Percentiles rank a stretch among this genome's conserved stretches.
These are phyloP conservation scores for Chalara sp. DNA, from an alignment of 2,329 filamentous ascomycete species.

Conservation along the genomic window DNA sequence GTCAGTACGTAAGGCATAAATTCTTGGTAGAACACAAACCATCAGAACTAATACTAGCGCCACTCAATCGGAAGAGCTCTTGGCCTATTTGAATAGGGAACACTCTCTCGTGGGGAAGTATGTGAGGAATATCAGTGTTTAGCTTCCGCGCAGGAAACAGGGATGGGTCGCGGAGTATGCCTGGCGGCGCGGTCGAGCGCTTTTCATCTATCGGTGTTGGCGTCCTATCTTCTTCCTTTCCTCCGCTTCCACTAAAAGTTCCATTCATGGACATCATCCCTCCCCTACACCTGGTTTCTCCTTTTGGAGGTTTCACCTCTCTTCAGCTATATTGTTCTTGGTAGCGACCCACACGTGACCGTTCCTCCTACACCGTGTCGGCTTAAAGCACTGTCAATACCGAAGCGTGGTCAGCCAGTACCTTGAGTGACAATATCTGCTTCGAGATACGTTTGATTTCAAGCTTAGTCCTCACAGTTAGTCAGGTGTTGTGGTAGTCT, in stretches of 20 bases:
- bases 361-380: too few relatives aligned
- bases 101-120: constrained; percentile 35
- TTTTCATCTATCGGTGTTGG: not conserved
- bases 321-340: too few relatives aligned
- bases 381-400: too few relatives aligned
- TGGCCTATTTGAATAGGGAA: constrained; percentile 67
- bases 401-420: too few relatives aligned
- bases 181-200: constrained; percentile 10
- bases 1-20: constrained; percentile 31
- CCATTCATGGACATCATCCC: not conserved
- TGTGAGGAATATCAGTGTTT: constrained; percentile 28
- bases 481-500: too few relatives aligned
- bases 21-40: constrained; percentile 41
- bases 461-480: too few relatives aligned
- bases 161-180: constrained; percentile 13
- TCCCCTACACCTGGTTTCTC: too few relatives aligned
- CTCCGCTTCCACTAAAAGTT: not conserved
- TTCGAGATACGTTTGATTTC: too few relatives aligned
- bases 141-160: constrained; percentile 8
- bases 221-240: not conserved
- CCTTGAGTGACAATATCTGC: too few relatives aligned
- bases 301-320: too few relatives aligned
- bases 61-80: constrained; percentile 61
- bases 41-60: constrained; percentile 65
- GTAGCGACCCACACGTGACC: too few relatives aligned